These are phyloP conservation scores for Saccharomyces uvarum DNA, from an alignment of 1,139 yeast species.

Conservation along the genomic window DNA sequence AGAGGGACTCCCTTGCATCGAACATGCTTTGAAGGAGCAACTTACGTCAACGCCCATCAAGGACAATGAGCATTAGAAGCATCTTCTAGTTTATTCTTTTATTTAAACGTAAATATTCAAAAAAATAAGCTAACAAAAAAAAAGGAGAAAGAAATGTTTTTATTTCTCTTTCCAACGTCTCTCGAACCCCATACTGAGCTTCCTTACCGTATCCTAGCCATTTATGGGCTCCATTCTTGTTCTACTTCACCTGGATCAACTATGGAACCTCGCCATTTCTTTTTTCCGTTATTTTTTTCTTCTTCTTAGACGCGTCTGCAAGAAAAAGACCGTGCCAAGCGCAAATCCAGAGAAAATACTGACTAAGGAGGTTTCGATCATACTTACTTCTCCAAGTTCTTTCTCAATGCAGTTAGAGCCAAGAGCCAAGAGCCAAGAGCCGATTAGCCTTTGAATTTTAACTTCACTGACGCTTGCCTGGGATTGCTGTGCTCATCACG, in stretches of 20 bases:
- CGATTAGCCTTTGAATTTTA: background rate
- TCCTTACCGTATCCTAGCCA: background rate
- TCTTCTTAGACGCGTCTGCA: background rate
- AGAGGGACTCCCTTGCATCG: constrained; percentile 27
- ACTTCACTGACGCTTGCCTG: background rate
- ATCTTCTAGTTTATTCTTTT: constrained; percentile 2
- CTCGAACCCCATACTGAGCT: background rate
- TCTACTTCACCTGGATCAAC: background rate
- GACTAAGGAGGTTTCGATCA: background rate
- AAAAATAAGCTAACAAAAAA: background rate
- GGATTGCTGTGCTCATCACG: background rate
- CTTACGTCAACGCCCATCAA: constrained; percentile 8
- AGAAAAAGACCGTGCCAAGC: background rate
- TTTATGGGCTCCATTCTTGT: background rate
- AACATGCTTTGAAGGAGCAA: constrained; percentile 24
- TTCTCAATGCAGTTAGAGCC: background rate
- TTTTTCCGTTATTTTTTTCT: constrained; percentile 1
- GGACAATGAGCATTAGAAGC: constrained; percentile 4
- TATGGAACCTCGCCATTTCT: background rate
- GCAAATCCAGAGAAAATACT: background rate
- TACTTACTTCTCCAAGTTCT: background rate
- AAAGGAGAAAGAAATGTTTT: background rate
- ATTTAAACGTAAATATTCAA: background rate
- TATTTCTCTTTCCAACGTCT: background rate
- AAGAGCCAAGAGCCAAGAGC: background rate